Evolutionary conservation across 352 stramenopile genomes (phyloP), one percentile per base, ranked within the genome.

Genomic region (Paralagenidium karlingii): DNA sequence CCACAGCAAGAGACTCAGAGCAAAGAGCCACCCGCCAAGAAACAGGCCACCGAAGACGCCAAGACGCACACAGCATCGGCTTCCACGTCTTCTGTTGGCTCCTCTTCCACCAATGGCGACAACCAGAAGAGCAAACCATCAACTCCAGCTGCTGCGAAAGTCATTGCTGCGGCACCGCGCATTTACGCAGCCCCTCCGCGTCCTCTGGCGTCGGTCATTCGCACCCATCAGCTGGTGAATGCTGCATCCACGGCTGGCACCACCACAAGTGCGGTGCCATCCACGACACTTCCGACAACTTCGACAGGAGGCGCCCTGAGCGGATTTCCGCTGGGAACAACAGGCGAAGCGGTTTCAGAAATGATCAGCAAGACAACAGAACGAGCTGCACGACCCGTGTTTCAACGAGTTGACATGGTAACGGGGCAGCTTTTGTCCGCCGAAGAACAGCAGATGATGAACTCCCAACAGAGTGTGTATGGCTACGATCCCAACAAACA

Each of bases 391-490:
- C 27, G 49, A 11, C 45, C 63, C 1, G 45, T 76, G 16, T 22
- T 36, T 36, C 62, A 68, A 26, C 58, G 66, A 12, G 52, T 87
- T 33, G 68, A 90, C 32, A 83, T 84, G 62, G 53, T 63, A 5
- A 86, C 76, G 6, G 76, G 76, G 8, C 34, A 59, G n/a, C 40
- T 83, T 5, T 22, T 90, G 24, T 61, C 76, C 1, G 47, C 65
- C 8, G 68, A 82, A 39, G 76, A 90, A 45, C 73, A 84, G 57
- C 52, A 79, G 22, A 70, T 84, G 51, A 69, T 90, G 64, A 85
- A 83, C 49, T 58, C 63, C 34, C 76, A 90, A 52, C 76, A 90
- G 47, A 85, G 69, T 34, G 76, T 86, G 30, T 90, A 90, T 56
- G 65, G 79, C 44, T 90, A 90, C 56, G 60, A 86, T 24, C 76